A percentile compares a stretch with the other conserved stretches of the same genome.
Evolutionary conservation across 495 filamentous ascomycete genomes (phyloP).

Genomic region (Talaromyces adpressus): DNA sequence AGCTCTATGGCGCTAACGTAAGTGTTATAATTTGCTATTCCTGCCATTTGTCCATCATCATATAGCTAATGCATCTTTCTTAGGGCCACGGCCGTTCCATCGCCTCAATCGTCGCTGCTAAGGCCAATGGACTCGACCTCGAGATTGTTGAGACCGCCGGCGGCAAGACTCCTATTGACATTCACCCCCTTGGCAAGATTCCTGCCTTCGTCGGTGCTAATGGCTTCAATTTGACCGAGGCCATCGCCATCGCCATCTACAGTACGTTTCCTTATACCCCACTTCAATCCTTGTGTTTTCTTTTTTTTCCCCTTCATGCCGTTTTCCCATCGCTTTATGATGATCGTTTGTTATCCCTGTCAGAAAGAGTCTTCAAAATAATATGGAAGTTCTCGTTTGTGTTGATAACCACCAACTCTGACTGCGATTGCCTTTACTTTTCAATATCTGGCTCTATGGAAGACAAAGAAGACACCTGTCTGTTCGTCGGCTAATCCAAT

Average conservation of each 20-base stretch:
- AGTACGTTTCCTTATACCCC: slow-evolving; percentile 53
- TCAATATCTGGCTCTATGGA: slow-evolving; percentile 8
- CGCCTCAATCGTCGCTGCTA: slow-evolving; percentile 81
- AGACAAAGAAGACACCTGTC: slow-evolving; percentile 8
- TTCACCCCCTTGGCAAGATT: slow-evolving; percentile 83
- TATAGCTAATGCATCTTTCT: slow-evolving; percentile 10
- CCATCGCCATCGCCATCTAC: slow-evolving; percentile 94
- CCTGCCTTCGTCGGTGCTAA: slow-evolving; percentile 90
- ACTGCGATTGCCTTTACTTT: slow-evolving; percentile 24
- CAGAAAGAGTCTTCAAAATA: slow-evolving; percentile 53
- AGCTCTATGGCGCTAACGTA: slow-evolving; percentile 85
- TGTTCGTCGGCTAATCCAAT: slow-evolving; percentile 22
- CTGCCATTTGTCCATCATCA: not conserved
- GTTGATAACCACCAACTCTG: slow-evolving; percentile 73
- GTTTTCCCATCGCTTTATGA: slow-evolving; percentile 47
- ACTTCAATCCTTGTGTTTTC: not conserved
- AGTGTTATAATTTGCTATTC: slow-evolving; percentile 24
- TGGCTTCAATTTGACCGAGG: slow-evolving; percentile 83
- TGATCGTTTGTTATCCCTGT: slow-evolving; percentile 98
- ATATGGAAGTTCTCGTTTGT: slow-evolving; percentile 30
- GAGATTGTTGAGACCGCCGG: slow-evolving; percentile 67
- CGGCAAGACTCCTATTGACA: slow-evolving; percentile 48
- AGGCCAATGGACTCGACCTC: slow-evolving; percentile 88
- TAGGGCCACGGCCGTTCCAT: slow-evolving; percentile 88
- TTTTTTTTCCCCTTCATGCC: not conserved